A percentile compares a stretch with the other conserved stretches of the same genome.
phyloP scores from a whole-genome alignment of 805 yeast species.

The Saturnispora saitoi region DNA sequence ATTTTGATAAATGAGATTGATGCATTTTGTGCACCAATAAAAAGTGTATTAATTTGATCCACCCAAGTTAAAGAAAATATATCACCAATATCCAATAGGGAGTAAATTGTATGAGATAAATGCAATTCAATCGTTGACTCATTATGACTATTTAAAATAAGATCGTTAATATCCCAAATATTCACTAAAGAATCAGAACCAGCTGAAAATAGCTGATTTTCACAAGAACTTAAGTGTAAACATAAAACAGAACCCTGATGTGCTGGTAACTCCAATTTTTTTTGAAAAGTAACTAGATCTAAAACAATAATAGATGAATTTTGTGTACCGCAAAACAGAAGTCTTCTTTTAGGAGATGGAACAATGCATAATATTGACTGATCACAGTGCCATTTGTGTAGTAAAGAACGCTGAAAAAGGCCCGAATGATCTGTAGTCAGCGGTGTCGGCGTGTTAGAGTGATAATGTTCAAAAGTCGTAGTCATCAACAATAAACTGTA shows the following conservation, averaged over 20 bases:
- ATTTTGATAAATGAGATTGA: constrained; percentile 64
- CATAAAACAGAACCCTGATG: constrained; percentile 72
- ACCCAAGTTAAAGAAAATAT: constrained; percentile 77
- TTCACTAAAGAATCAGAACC: constrained; percentile 86
- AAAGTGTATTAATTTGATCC: constrained; percentile 48
- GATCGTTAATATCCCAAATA: constrained; percentile 60
- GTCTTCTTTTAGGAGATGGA: constrained; percentile 46
- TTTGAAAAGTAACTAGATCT: constrained; percentile 57
- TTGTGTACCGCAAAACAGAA: constrained; percentile 85
- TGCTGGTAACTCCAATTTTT: constrained; percentile 45
- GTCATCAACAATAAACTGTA: not conserved
- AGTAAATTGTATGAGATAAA: constrained; percentile 64
- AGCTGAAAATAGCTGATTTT: constrained; percentile 64
- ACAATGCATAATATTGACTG: constrained; percentile 68
- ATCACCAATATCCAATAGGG: constrained; percentile 86
- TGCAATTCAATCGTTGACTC: constrained; percentile 1
- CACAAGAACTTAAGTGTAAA: constrained; percentile 46
- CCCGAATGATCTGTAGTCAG: constrained; percentile 11
- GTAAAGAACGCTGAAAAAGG: constrained; percentile 8
- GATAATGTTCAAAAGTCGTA: constrained; percentile 11
- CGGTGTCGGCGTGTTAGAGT: constrained; percentile 5
- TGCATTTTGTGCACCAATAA: constrained; percentile 90
- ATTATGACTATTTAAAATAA: not conserved
- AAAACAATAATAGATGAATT: constrained; percentile 68
- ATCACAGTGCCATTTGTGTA: constrained; percentile 71